Evolutionary conservation across 495 filamentous ascomycete genomes (phyloP), one percentile per base, ranked within the genome.

Genomic region (Clohesyomyces aquaticus): DNA sequence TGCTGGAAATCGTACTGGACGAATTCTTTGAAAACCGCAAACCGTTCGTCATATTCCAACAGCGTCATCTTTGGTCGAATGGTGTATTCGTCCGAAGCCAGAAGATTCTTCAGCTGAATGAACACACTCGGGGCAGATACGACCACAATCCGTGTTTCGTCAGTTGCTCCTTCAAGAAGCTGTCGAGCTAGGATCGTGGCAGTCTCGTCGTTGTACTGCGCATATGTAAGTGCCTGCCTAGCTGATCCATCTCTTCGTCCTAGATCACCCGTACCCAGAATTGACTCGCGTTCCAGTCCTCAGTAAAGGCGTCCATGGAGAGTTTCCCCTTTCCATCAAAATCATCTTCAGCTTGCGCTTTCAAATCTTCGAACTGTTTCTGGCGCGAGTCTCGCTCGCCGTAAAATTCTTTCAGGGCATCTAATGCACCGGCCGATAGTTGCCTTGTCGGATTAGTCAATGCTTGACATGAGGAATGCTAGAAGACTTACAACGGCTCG

Each of bases 261-360:
- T 23, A 27, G 42, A 46, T 55, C 23, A 57, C 16, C 71, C 78
- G 0, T 74, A 88, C 85, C 88, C 88, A 90, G 69, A 93, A 91
- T 72, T 93, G 90, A 56, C 82, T 86, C 58, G 87, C 81, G 59
- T 92, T 88, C 90, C 90, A 93, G 72, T 93, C 87, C 76, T 93
- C 90, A 0, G 78, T 76, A 72, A 93, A 93, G 14, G 81, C 77
- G 2, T 88, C 86, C 81, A 93, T 93, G 4, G 81, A 85, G 28
- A 89, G 62, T 41, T 75, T 71, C 28, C 75, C 54, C 43, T 51
- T 61, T 75, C 76, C 58, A 68, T 76, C 63, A 76, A 75, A 72
- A 78, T 82, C n/a, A 75, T 79, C 32, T 73, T 79, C 41, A 61
- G 80, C 78, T 74, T 79, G 38, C 72, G 74, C 67, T 64, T 85